Conservation (phyloP, 169 alveolate species). For the Eimeria maxima region DNA sequence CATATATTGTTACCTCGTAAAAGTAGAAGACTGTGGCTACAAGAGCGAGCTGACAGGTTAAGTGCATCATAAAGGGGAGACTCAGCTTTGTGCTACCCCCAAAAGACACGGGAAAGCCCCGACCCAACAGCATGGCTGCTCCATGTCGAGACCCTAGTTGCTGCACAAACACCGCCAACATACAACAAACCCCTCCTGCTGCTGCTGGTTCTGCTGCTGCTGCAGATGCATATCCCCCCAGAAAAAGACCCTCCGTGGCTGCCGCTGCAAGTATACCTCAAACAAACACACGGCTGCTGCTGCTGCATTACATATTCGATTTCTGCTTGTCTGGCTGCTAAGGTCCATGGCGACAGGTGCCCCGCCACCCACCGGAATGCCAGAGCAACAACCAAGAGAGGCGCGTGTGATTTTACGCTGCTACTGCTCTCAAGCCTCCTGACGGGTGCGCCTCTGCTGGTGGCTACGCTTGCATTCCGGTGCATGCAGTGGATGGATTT, state of each 20-base stretch:
- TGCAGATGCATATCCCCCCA: not conserved
- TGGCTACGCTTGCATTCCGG: too few species aligned
- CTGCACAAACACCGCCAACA: not conserved
- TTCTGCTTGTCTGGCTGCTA: too few species aligned
- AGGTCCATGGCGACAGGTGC: too few species aligned
- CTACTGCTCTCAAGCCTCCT: too few species aligned
- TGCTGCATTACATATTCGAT: too few species aligned
- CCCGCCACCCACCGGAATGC: too few species aligned
- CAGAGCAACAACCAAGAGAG: too few species aligned
- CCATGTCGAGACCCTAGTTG: conserved; percentile 49
- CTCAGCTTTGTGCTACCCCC: not conserved
- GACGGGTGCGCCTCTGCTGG: too few species aligned
- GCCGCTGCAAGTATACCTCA: too few species aligned
- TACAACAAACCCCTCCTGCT: not conserved
- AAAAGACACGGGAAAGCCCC: not conserved
- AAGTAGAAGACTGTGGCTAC: conserved; percentile 31
- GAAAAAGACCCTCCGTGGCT: too few species aligned
- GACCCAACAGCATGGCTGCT: conserved; percentile 40
- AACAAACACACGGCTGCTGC: not conserved
- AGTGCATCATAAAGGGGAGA: conserved; percentile 39
- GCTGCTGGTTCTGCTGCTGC: not conserved
- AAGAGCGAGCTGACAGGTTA: conserved; percentile 57
- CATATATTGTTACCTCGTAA: not conserved
- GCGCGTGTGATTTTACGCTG: too few species aligned
- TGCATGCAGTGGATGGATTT: too few species aligned